These are phyloP conservation scores for Breviolum minutum DNA, from an alignment of 73 alveolate species.

Conservation along the genomic window DNA sequence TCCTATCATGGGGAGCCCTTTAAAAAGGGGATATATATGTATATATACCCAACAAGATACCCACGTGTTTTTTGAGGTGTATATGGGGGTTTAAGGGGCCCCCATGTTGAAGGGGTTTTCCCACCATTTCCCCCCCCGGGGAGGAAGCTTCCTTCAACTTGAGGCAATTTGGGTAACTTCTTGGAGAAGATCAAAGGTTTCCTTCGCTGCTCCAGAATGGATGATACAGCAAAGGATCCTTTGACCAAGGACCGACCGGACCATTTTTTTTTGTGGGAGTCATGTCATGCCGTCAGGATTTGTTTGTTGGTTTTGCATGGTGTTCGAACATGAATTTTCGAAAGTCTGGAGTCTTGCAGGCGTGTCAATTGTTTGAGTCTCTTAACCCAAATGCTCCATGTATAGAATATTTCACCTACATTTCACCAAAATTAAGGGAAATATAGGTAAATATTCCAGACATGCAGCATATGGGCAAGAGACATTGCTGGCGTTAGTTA, in stretches of 20 bases:
- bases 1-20: no score
- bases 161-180: conserved; percentile 27
- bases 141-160: background rate
- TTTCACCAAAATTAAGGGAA: no score
- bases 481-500: background rate
- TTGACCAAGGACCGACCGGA: background rate
- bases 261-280: background rate
- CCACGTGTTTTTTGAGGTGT: no score
- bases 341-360: no score
- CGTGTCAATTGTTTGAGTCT: background rate
- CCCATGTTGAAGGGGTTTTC: background rate
- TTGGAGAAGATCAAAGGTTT: conserved; percentile 20
- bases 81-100: no score
- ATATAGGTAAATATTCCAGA: no score
- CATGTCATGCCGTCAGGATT: background rate
- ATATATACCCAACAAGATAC: no score
- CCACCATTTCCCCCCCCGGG: background rate
- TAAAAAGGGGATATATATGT: no score
- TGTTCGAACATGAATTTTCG: no score
- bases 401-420: no score
- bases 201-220: background rate
- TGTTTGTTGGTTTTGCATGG: background rate
- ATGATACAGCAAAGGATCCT: background rate
- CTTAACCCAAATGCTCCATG: background rate
- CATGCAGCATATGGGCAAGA: background rate